Conservation (phyloP, 73 alveolate species). For the Durusdinium trenchii region DNA sequence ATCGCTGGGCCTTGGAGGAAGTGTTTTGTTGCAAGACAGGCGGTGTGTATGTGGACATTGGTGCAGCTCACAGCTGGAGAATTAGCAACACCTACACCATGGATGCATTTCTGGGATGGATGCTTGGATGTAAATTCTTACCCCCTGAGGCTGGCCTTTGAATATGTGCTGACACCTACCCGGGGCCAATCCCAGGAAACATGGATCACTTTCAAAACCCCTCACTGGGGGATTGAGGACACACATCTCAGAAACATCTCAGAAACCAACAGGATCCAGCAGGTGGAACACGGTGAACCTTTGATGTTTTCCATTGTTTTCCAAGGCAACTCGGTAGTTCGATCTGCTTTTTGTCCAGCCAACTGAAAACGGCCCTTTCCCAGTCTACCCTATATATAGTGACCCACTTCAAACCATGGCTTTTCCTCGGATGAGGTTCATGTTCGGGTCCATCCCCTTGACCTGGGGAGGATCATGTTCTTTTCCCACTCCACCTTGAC, state of each 20-base stretch:
- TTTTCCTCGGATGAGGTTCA: background rate
- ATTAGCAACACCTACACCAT: slow-evolving; percentile 60
- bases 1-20: slow-evolving; percentile 28
- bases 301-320: background rate
- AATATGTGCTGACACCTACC: background rate
- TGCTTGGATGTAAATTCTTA: background rate
- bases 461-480: background rate
- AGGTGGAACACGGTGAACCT: background rate
- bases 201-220: background rate
- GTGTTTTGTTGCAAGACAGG: slow-evolving; percentile 20
- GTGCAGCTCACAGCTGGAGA: slow-evolving; percentile 58
- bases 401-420: background rate
- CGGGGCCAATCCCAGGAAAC: background rate
- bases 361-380: background rate
- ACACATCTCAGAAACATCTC: background rate
- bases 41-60: slow-evolving; percentile 21
- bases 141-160: background rate
- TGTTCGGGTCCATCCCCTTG: background rate
- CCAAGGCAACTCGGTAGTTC: too few species aligned
- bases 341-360: background rate
- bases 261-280: too few species aligned
- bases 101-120: slow-evolving; percentile 37
- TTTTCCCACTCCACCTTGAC: background rate
- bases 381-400: background rate
- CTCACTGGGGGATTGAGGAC: background rate